Evolutionary conservation across 345 rosid species (phyloP).

Genomic region (Pseudoturritis turrita): DNA sequence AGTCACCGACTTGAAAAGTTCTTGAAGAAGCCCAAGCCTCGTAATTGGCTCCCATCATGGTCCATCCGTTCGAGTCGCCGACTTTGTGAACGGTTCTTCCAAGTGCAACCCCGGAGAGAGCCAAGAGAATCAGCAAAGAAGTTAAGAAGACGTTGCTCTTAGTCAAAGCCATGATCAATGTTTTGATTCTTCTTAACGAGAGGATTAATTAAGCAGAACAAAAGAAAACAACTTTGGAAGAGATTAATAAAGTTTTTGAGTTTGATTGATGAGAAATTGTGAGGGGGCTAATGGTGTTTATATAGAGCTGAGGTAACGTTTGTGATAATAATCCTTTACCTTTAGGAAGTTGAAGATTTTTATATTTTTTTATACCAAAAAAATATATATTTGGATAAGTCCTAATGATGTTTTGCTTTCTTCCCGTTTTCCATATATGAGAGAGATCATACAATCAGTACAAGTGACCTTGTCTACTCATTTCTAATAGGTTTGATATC

Average conservation of each 20-base stretch:
- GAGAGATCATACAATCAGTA: too few species aligned
- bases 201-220: too few species aligned
- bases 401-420: too few species aligned
- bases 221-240: not conserved
- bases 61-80: conserved; percentile 2
- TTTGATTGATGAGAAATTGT: not conserved
- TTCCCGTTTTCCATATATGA: too few species aligned
- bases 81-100: conserved; percentile 14
- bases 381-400: not conserved
- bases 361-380: not conserved
- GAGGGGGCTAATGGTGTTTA: not conserved
- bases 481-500: too few species aligned
- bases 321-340: not conserved
- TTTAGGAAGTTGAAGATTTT: not conserved
- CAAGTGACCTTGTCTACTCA: too few species aligned
- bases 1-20: not conserved
- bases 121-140: not conserved
- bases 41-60: not conserved
- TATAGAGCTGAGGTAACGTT: not conserved
- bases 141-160: not conserved
- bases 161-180: not conserved
- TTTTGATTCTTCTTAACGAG: not conserved
- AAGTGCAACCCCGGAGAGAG: not conserved
- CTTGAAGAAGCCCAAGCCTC: not conserved
- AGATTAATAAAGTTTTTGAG: not conserved